Percentiles rank a stretch among this genome's conserved stretches.
These are phyloP conservation scores for Melanomma pulvis-pyrius DNA, from an alignment of 495 filamentous ascomycete genomes.

Conservation along the genomic window DNA sequence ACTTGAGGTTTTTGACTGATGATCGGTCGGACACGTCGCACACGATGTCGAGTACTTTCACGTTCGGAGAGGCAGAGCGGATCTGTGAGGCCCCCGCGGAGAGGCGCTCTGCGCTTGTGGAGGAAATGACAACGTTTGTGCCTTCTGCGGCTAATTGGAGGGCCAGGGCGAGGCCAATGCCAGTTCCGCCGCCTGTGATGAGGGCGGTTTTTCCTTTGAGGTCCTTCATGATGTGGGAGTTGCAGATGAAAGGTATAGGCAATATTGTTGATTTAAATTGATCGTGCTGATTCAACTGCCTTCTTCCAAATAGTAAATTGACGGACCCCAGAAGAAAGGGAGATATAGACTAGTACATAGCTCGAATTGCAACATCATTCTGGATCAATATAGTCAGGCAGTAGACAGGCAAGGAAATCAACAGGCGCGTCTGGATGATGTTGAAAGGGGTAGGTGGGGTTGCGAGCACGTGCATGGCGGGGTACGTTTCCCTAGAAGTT, in stretches of 20 bases:
- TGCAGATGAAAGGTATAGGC: not conserved
- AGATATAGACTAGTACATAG: not conserved
- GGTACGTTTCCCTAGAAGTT: constrained; percentile 1
- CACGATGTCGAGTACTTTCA: constrained; percentile 24
- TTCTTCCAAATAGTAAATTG: not conserved
- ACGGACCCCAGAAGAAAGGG: not conserved
- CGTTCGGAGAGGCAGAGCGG: constrained; percentile 15
- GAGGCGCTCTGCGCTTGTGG: constrained; percentile 20
- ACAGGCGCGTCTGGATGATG: not conserved
- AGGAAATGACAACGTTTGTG: constrained; percentile 20
- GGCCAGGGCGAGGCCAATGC: constrained; percentile 26
- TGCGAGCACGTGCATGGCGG: constrained; percentile 8
- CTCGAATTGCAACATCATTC: not conserved
- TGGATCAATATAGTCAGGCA: not conserved
- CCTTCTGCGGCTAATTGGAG: constrained; percentile 25
- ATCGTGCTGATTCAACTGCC: no score
- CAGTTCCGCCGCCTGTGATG: constrained; percentile 30
- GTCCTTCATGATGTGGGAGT: constrained; percentile 17
- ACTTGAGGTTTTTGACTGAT: constrained; percentile 22
- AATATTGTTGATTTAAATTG: not conserved
- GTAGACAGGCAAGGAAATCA: constrained; percentile 19
- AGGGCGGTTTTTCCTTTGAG: constrained; percentile 29
- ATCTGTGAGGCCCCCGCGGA: constrained; percentile 18
- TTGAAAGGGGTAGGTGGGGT: not conserved
- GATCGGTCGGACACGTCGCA: constrained; percentile 24